These are phyloP conservation scores for Eucalyptus polybractea DNA, from an alignment of 345 rosid genomes.

Conservation along the genomic window DNA sequence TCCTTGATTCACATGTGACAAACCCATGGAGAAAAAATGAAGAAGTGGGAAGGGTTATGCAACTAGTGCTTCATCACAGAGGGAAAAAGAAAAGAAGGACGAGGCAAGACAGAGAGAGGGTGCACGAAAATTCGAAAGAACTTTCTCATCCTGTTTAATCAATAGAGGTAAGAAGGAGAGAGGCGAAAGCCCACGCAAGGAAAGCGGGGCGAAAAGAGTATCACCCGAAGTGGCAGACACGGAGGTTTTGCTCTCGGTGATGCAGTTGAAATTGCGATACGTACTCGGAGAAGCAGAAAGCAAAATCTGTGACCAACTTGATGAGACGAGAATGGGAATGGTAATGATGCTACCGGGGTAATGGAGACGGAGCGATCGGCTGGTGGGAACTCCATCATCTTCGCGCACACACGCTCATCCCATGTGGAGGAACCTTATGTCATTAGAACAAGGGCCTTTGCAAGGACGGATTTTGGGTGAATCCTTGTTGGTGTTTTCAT, in stretches of 20 bases:
- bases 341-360: conserved; percentile 13
- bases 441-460: conserved; percentile 11
- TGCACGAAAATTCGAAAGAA: background rate
- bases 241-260: conserved; percentile 16
- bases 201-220: background rate
- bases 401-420: background rate
- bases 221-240: conserved; percentile 57
- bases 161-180: background rate
- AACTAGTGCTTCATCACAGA: conserved; percentile 24
- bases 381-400: conserved; percentile 56
- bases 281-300: conserved; percentile 1
- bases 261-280: background rate
- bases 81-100: background rate
- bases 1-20: conserved; percentile 14
- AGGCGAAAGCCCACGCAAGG: background rate
- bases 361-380: conserved; percentile 9
- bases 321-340: background rate
- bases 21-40: background rate
- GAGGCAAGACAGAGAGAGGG: background rate
- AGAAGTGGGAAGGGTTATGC: conserved; percentile 14
- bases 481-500: conserved; percentile 34
- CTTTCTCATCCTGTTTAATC: conserved; percentile 17
- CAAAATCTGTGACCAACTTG: background rate
- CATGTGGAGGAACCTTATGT: conserved; percentile 8
- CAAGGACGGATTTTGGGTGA: conserved; percentile 34